Base-by-base conservation (phyloP, 139 green algal species). In the Chlorella sp. region DNA sequence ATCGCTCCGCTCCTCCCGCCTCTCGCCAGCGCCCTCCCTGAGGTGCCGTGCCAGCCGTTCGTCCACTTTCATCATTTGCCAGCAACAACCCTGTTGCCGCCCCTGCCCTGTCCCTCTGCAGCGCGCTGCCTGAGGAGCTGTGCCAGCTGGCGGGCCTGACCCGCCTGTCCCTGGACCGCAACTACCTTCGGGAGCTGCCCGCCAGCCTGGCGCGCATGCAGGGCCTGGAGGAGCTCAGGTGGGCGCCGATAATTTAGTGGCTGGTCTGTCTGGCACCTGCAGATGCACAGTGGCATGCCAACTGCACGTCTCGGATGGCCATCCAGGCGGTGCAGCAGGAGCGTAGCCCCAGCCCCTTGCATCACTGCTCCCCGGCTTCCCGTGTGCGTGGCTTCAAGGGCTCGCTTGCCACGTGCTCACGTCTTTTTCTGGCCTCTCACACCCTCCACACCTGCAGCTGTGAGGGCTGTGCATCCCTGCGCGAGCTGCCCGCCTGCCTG, bases 81-180 rank as follows among this genome's bases (percentile, higher is more conserved):
- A n/a, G n/a, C n/a, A 0, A 39, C 17, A 34, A 17, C 15, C 2
- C 68, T 30, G 5, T 2, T 16, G 1, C 39, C 13, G 9, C 25
- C 71, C 26, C 1, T 62, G 13, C 26, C 26, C 21, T 34, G 6
- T 63, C 30, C 4, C 20, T 21, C 30, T 64, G 38, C 78, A 83
- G 62, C 39, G 41, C 44, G 1, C 17, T 83, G 0, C 78, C 78
- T 0, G n/a, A 55, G 23, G 39, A 44, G 17, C 28, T 83, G 0
- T 28, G 28, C 63, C 28, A 51, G 63, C 78, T 83, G 39, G 47
- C 63, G 0, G 39, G 41, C 30, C 63, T 83, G 23, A 83, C 78
- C 28, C 47, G 39, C n/a, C 63, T 83, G 23, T 41, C 15, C n/a
- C 63, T 83, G 39, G 78, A 83, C 28, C 78, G 78, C 41, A 83